Evolutionary conservation across 441 rosid genomes (phyloP).

Genomic region (Theobroma grandiflorum): DNA sequence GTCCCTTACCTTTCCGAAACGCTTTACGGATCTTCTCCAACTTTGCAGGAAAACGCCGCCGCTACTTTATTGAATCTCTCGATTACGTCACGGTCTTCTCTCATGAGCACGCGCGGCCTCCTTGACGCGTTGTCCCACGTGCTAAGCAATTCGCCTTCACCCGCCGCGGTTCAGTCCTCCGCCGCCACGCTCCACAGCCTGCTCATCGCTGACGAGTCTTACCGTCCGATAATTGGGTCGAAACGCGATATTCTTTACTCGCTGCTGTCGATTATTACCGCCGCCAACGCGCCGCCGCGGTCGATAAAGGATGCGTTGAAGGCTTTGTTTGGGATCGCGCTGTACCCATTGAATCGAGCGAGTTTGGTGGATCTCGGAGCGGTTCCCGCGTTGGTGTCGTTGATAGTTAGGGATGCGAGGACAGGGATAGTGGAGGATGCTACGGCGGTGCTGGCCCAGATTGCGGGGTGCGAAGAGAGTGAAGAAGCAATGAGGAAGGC

Average conservation of each 20-base stretch:
- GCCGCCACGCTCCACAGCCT: conserved; percentile 86
- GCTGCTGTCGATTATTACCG: conserved; percentile 60
- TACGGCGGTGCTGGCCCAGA: conserved; percentile 87
- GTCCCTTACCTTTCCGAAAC: conserved; percentile 82
- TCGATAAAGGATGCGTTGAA: conserved; percentile 84
- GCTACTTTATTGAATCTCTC: conserved; percentile 87
- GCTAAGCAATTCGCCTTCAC: conserved; percentile 67
- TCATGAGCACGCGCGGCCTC: conserved; percentile 84
- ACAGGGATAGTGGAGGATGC: conserved; percentile 91
- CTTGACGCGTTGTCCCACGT: conserved; percentile 87
- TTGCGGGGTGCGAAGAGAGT: conserved; percentile 91
- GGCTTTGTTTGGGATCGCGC: conserved; percentile 78
- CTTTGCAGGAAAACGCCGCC: conserved; percentile 85
- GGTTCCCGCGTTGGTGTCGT: conserved; percentile 61
- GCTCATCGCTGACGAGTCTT: conserved; percentile 69
- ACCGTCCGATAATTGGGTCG: conserved; percentile 82
- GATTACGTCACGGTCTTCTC: conserved; percentile 65
- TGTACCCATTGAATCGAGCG: conserved; percentile 67
- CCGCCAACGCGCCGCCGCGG: conserved; percentile 61
- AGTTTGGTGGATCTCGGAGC: conserved; percentile 73
- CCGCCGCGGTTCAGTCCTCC: conserved; percentile 73
- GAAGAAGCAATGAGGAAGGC: conserved; percentile 65
- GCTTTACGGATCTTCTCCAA: conserved; percentile 71
- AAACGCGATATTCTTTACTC: conserved; percentile 86
- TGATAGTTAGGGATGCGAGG: conserved; percentile 74